Base-by-base conservation (phyloP, 2,329 filamentous ascomycete genomes). In the Fusarium sublunatum region DNA sequence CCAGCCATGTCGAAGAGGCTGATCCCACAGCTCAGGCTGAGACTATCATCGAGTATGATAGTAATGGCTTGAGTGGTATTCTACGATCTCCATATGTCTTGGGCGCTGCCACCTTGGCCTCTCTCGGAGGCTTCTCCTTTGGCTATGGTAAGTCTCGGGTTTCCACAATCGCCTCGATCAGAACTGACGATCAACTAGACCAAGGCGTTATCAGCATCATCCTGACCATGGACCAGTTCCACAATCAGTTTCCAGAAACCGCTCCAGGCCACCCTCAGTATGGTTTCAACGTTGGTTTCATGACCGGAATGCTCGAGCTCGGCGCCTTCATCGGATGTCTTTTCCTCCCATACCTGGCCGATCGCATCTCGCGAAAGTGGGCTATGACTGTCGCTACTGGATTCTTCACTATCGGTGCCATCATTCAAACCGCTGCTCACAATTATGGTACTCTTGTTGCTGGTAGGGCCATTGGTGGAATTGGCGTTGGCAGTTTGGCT, bases 401-500 rank as follows among this genome's bases (percentile, higher is more conserved):
- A 1, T 60, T 73, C 8, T 72, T 73, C 39, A 61, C 56, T 3
- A 36, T 70, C 7, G 70, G 70, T n/a, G 61, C 69, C 28, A 57
- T 71, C 6, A 58, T 73, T 26, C 70, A 72, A 19, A 70, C 70
- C 3, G 51, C 67, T 3, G 59, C 71, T 1, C 71, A 69, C 32
- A 35, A 42, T 2, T 57, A 57, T 9, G 50, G 50, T 3, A 51
- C 46, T 19, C 52, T 61, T 0, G 56, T 73, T 2, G 61, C 61
- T 13, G 69, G 69, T 34, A 67, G 72, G 67, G 62, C 70, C 3
- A 62, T 72, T 12, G 69, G 70, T 1, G 81, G 82, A 3, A 73
- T 84, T 11, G 81, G 82, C 31, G 79, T 82, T n/a, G 79, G 79
- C 1, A 77, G 74, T 0, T 81, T 79, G 8, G 77, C 78, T 8